Percentiles rank a stretch among this genome's conserved stretches.
phyloP scores from a whole-genome alignment of 2,329 filamentous ascomycete genomes.

The Epichloe hybrida region DNA sequence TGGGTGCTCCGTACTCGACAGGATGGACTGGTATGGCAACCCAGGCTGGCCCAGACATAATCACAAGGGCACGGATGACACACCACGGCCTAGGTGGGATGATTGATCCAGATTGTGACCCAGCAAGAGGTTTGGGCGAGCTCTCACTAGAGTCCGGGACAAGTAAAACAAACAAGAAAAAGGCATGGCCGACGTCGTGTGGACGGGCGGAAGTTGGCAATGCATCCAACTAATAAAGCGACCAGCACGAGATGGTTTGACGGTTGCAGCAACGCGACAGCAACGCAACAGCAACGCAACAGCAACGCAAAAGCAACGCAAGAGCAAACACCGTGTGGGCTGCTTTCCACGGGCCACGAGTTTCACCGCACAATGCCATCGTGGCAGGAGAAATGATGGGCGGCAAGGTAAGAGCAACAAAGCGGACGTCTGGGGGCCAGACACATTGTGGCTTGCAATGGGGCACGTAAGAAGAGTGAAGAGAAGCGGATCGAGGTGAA shows the following conservation, averaged over 20 bases:
- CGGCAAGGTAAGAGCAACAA: background rate
- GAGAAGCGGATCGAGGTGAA: background rate
- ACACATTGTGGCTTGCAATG: slow-evolving; percentile 1
- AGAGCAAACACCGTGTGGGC: background rate
- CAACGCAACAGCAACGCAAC: too few relatives aligned
- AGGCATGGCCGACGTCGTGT: background rate
- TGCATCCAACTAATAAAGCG: background rate
- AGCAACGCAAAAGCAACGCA: background rate
- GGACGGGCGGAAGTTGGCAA: background rate
- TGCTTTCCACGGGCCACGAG: background rate
- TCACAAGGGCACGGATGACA: slow-evolving; percentile 4
- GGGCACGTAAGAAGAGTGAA: background rate
- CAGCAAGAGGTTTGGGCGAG: background rate
- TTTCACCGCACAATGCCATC: background rate
- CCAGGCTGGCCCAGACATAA: background rate
- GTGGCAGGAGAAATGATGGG: background rate
- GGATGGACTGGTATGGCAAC: background rate
- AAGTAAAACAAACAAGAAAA: background rate
- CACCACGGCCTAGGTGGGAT: slow-evolving; percentile 2
- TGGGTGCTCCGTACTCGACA: background rate
- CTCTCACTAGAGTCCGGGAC: background rate
- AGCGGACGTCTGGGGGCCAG: background rate
- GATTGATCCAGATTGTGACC: slow-evolving; percentile 4
- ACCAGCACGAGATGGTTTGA: background rate
- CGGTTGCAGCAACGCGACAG: background rate